These are phyloP conservation scores for Prunus armeniaca DNA, from an alignment of 306 rosid genomes.

Conservation along the genomic window DNA sequence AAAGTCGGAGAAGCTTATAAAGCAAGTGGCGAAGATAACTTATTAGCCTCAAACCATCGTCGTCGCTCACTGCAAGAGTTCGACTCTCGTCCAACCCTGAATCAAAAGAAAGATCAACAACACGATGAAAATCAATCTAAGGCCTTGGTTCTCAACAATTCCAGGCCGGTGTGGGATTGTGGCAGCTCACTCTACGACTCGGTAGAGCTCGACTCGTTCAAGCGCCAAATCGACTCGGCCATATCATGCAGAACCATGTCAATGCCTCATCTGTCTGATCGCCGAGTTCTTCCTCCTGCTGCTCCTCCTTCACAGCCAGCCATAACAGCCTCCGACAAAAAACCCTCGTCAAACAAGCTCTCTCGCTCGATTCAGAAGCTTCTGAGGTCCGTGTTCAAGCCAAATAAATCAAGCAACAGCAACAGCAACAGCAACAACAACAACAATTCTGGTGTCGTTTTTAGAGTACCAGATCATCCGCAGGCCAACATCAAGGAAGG, in stretches of 20 bases:
- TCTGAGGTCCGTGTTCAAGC: conserved; percentile 64
- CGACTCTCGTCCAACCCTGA: background rate
- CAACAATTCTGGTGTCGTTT: conserved; percentile 4
- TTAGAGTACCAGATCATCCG: conserved; percentile 33
- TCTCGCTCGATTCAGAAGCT: conserved; percentile 67
- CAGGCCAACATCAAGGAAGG: conserved; percentile 27
- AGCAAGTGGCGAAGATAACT: background rate
- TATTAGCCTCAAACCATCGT: background rate
- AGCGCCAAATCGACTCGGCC: conserved; percentile 70
- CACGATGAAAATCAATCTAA: background rate
- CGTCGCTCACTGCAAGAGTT: background rate
- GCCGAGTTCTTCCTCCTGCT: conserved; percentile 13
- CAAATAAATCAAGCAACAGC: background rate
- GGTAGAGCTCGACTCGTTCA: conserved; percentile 77
- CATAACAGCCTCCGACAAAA: conserved; percentile 19
- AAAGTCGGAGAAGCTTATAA: background rate
- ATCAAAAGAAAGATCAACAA: too few relatives aligned
- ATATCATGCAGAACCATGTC: conserved; percentile 63
- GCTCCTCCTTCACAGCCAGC: conserved; percentile 9
- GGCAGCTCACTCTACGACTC: conserved; percentile 92
- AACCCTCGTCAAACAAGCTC: conserved; percentile 40
- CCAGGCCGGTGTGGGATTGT: conserved; percentile 65
- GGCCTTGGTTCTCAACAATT: background rate
- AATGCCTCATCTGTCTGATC: conserved; percentile 61
- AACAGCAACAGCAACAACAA: background rate